Evolutionary conservation across 805 yeast genomes (phyloP).

Genomic region (Lipomyces mesembrius): DNA sequence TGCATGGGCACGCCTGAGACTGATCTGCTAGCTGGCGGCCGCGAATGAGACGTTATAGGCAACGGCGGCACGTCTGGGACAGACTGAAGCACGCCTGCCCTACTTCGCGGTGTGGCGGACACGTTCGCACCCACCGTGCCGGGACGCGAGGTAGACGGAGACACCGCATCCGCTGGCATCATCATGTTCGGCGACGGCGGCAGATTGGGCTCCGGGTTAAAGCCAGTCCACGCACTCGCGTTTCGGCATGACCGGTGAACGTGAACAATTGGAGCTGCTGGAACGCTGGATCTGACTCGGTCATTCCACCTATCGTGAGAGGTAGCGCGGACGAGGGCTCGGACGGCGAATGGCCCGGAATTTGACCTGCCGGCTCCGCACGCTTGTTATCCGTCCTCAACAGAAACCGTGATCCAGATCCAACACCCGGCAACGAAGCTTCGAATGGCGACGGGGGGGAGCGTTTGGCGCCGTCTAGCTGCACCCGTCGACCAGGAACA

Average conservation of each 20-base stretch:
- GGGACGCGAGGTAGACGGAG: background rate
- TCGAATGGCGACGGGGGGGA: background rate
- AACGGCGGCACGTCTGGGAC: background rate
- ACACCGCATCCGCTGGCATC: background rate
- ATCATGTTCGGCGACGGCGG: background rate
- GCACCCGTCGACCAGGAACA: background rate
- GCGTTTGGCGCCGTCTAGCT: background rate
- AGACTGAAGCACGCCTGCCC: background rate
- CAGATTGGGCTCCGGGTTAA: background rate
- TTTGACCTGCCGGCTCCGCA: background rate
- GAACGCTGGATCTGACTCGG: background rate
- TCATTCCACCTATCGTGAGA: conserved; percentile 5
- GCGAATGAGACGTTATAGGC: background rate
- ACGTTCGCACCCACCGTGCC: no score
- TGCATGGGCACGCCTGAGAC: background rate
- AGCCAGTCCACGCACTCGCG: background rate
- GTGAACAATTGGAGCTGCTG: background rate
- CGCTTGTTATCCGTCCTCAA: background rate
- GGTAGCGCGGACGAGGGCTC: background rate
- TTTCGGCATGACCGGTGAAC: background rate
- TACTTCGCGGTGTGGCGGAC: background rate
- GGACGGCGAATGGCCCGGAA: background rate
- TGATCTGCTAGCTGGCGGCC: background rate
- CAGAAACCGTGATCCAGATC: background rate
- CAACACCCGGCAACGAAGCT: background rate